Percentiles rank a stretch among this genome's conserved stretches.
Evolutionary conservation across 805 yeast species (phyloP).

Genomic region (Yarrowia phangngaensis): DNA sequence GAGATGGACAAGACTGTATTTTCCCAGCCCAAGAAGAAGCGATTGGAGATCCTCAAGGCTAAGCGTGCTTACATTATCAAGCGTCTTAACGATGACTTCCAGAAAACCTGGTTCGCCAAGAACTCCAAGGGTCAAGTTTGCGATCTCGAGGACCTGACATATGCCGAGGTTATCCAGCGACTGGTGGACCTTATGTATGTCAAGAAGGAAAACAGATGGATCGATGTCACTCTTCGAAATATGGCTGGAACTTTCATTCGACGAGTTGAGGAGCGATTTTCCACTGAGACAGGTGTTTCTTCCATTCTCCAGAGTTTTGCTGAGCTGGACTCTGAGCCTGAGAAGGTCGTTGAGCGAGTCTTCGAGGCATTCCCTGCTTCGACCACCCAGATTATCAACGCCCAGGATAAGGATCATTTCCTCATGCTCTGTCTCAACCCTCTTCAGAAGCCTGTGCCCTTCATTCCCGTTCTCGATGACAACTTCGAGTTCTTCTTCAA

Average conservation of each 20-base stretch:
- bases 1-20: slow-evolving; percentile 94
- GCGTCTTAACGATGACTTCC: slow-evolving; percentile 88
- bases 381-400: slow-evolving; percentile 76
- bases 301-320: slow-evolving; percentile 73
- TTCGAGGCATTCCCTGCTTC: slow-evolving; percentile 71
- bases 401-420: slow-evolving; percentile 94
- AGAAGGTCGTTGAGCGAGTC: slow-evolving; percentile 53
- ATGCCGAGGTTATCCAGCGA: slow-evolving; percentile 83
- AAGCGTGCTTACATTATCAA: slow-evolving; percentile 83
- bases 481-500: slow-evolving; percentile 94
- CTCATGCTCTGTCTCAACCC: slow-evolving; percentile 78
- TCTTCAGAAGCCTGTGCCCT: slow-evolving; percentile 94
- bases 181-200: slow-evolving; percentile 85
- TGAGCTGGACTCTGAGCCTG: slow-evolving; percentile 63
- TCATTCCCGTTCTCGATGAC: slow-evolving; percentile 91
- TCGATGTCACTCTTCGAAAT: slow-evolving; percentile 79
- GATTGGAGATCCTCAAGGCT: slow-evolving; percentile 68
- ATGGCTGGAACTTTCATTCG: slow-evolving; percentile 81
- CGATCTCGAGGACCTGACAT: slow-evolving; percentile 94
- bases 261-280: slow-evolving; percentile 96
- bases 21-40: slow-evolving; percentile 82
- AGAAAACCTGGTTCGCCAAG: slow-evolving; percentile 95
- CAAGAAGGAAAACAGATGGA: slow-evolving; percentile 75
- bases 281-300: slow-evolving; percentile 44
- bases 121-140: slow-evolving; percentile 69